Conservation (phyloP, 192 early-diverging fungal genomes). For the Nowakowskiella sp. region DNA sequence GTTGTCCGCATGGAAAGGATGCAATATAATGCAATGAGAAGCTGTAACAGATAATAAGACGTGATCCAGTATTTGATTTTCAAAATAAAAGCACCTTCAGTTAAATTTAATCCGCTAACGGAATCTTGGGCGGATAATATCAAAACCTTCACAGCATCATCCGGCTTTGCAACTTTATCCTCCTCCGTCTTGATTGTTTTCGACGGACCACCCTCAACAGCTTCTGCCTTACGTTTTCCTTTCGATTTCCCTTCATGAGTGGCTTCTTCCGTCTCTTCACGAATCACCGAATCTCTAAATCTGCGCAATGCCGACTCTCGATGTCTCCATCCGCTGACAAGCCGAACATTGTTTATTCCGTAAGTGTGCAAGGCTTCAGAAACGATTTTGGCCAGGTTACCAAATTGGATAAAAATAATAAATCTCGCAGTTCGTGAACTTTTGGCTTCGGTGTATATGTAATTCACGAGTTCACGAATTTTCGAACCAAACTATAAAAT, state of each 20-base stretch:
- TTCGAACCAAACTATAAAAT: conserved; percentile 13
- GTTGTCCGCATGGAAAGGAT: conserved; percentile 9
- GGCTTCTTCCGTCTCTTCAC: not conserved
- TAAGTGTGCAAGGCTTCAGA: conserved; percentile 7
- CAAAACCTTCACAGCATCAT: conserved; percentile 12
- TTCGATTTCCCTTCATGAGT: no score
- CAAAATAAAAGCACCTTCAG: conserved; percentile 4
- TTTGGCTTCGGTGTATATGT: conserved; percentile 4
- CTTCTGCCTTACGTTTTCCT: no score
- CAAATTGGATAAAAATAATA: conserved; percentile 10
- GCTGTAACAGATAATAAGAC: no score
- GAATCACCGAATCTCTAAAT: conserved; percentile 2
- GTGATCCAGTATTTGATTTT: no score
- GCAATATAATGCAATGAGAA: conserved; percentile 15
- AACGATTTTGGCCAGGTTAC: conserved; percentile 7
- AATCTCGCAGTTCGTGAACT: not conserved
- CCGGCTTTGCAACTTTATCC: not conserved
- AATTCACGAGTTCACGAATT: conserved; percentile 12
- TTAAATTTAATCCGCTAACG: conserved; percentile 19
- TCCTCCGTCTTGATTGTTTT: not conserved
- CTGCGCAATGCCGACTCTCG: conserved; percentile 6
- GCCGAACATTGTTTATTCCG: conserved; percentile 8
- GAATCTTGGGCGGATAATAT: conserved; percentile 19
- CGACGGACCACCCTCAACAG: no score
- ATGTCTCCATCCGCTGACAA: conserved; percentile 3